These are phyloP conservation scores for Penicillium griseofulvum DNA, from an alignment of 2,329 filamentous ascomycete species.

Conservation along the genomic window DNA sequence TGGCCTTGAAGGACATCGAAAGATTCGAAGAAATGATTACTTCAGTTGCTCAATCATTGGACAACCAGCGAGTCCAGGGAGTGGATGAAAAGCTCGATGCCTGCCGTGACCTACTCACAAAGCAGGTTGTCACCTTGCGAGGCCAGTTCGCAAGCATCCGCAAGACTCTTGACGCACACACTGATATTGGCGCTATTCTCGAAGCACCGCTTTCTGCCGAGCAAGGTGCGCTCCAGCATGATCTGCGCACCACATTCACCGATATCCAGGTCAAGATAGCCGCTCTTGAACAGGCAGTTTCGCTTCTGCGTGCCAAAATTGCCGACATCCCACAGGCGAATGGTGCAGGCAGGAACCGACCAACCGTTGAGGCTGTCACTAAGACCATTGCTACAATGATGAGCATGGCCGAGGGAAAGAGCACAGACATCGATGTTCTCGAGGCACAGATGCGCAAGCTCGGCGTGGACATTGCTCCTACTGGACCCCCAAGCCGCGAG, in stretches of 20 bases:
- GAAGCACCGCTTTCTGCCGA: slow-evolving; percentile 78
- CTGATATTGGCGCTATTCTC: slow-evolving; percentile 67
- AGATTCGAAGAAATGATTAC: slow-evolving; percentile 65
- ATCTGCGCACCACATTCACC: slow-evolving; percentile 73
- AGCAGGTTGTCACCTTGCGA: slow-evolving; percentile 69
- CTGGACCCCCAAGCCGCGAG: slow-evolving; percentile 31
- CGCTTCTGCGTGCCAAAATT: slow-evolving; percentile 74
- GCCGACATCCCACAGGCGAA: slow-evolving; percentile 56
- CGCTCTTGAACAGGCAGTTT: slow-evolving; percentile 76
- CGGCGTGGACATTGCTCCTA: slow-evolving; percentile 45
- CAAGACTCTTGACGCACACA: slow-evolving; percentile 67
- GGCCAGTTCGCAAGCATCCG: slow-evolving; percentile 75
- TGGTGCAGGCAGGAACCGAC: slow-evolving; percentile 53
- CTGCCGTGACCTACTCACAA: slow-evolving; percentile 63
- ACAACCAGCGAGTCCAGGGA: slow-evolving; percentile 66
- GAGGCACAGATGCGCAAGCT: slow-evolving; percentile 82
- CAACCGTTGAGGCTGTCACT: slow-evolving; percentile 87
- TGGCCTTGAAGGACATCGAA: slow-evolving; percentile 73
- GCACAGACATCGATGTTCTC: slow-evolving; percentile 83
- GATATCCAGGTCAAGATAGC: slow-evolving; percentile 70
- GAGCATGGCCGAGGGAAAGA: slow-evolving; percentile 84
- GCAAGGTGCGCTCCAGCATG: slow-evolving; percentile 77
- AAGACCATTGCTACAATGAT: slow-evolving; percentile 93
- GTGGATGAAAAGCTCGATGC: slow-evolving; percentile 66
- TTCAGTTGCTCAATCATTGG: slow-evolving; percentile 62